These are phyloP conservation scores for Clohesyomyces aquaticus DNA, from an alignment of 495 filamentous ascomycete species.

Conservation along the genomic window DNA sequence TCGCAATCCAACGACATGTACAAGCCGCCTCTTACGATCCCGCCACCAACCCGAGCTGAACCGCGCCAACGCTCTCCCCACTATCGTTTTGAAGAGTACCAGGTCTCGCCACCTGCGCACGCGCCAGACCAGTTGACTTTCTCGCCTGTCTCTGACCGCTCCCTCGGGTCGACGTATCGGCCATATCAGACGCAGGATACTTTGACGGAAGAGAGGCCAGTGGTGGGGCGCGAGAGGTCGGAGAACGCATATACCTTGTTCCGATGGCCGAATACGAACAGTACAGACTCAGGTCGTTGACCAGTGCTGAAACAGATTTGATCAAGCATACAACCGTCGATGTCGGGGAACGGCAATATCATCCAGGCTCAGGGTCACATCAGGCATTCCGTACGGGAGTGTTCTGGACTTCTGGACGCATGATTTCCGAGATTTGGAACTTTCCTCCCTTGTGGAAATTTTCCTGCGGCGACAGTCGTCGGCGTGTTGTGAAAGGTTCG, in stretches of 20 bases:
- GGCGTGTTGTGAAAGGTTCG: no score
- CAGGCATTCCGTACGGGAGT: no score
- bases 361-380: no score
- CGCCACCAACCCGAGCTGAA: neutral
- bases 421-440: no score
- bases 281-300: constrained; percentile 4
- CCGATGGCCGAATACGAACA: constrained; percentile 12
- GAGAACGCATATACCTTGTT: constrained; percentile 22
- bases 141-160: neutral
- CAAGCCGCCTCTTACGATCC: neutral
- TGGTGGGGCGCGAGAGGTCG: neutral
- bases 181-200: neutral
- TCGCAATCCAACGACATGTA: neutral
- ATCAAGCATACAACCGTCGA: neutral
- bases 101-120: neutral
- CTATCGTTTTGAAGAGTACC: constrained; percentile 19
- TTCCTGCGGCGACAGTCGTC: no score
- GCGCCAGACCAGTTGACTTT: constrained; percentile 4
- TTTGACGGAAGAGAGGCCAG: neutral
- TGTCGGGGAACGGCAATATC: neutral
- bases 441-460: no score
- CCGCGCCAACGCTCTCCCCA: neutral
- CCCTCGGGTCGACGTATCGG: neutral
- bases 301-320: neutral
- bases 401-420: no score